These are phyloP conservation scores for Ophiostoma sp. DNA, from an alignment of 2,329 filamentous ascomycete species.

Conservation along the genomic window DNA sequence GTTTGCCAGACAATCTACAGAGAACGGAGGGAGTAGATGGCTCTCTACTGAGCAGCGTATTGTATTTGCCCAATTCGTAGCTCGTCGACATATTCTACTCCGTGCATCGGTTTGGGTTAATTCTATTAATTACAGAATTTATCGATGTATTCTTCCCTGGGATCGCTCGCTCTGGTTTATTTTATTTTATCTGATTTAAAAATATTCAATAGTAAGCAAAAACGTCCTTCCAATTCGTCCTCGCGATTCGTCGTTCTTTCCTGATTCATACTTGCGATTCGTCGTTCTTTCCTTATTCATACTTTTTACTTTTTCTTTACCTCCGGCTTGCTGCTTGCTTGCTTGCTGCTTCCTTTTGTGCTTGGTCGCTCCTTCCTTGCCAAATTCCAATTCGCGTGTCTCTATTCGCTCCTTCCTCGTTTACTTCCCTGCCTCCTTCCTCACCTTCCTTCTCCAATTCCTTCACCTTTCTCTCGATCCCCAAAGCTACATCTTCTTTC, in stretches of 20 bases:
- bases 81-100: not conserved
- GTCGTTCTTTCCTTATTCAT: not conserved
- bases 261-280: not conserved
- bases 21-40: too few species aligned
- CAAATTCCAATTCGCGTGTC: not conserved
- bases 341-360: not conserved
- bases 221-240: not conserved
- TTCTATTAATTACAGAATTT: not conserved
- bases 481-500: not conserved
- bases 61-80: not conserved
- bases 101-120: not conserved
- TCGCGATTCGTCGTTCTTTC: not conserved
- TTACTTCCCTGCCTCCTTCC: constrained; percentile 18
- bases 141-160: not conserved
- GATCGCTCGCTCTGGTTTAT: not conserved
- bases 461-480: not conserved
- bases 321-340: not conserved
- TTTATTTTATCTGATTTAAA: too few species aligned
- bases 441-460: not conserved
- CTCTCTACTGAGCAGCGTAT: too few species aligned
- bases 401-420: not conserved
- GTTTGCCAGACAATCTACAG: too few species aligned
- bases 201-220: too few species aligned
- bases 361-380: constrained; percentile 11
- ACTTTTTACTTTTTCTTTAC: not conserved